phyloP scores from a whole-genome alignment of 805 yeast species.

The Cyberlindnera saturnus region DNA sequence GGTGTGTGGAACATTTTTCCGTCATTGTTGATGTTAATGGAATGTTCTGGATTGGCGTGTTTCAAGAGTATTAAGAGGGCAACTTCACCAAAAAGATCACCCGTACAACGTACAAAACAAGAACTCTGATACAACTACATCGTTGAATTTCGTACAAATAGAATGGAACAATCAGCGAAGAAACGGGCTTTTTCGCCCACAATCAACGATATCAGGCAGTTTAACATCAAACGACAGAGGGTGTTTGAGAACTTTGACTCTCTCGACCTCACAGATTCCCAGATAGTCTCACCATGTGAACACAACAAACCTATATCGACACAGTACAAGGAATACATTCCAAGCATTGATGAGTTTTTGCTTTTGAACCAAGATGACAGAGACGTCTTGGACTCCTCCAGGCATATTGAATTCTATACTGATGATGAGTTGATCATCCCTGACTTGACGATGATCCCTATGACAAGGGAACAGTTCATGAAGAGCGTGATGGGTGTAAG shows the following conservation, averaged over 20 bases:
- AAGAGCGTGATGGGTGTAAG: too few species aligned
- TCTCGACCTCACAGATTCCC: constrained; percentile 13
- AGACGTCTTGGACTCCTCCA: constrained; percentile 14
- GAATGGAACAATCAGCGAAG: background rate
- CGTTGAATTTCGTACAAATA: too few species aligned
- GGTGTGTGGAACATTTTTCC: constrained; percentile 11
- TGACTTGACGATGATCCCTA: constrained; percentile 1
- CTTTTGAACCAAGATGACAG: constrained; percentile 18
- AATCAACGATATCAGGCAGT: constrained; percentile 18
- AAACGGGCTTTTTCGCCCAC: constrained; percentile 16
- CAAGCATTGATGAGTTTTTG: constrained; percentile 18
- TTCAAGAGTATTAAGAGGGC: too few species aligned
- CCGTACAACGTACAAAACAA: too few species aligned
- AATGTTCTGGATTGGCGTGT: background rate
- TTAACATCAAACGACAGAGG: constrained; percentile 29
- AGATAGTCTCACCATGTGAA: constrained; percentile 3
- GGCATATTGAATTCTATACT: constrained; percentile 5
- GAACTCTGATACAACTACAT: too few species aligned
- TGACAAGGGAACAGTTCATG: background rate
- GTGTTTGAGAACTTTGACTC: constrained; percentile 29
- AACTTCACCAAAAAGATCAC: too few species aligned
- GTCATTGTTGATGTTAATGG: background rate
- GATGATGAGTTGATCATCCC: constrained; percentile 7
- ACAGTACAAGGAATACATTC: constrained; percentile 10
- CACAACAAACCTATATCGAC: constrained; percentile 6